Evolutionary conservation across 2,329 filamentous ascomycete genomes (phyloP).

Genomic region (Cytospora mali): DNA sequence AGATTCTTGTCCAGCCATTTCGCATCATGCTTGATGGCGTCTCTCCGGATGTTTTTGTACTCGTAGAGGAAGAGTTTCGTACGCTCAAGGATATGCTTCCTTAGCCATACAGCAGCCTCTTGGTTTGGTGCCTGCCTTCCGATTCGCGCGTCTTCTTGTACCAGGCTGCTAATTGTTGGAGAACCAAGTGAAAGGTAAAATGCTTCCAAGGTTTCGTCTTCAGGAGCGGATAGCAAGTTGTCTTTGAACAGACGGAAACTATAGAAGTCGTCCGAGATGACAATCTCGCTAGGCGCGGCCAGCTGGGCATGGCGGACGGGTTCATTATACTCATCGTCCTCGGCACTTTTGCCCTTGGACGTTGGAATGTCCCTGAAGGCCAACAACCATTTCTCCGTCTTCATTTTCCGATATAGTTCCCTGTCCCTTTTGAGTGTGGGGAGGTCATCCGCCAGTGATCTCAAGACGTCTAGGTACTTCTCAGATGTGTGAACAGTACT

Average conservation of each 20-base stretch:
- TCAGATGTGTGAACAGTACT: conserved; percentile 78
- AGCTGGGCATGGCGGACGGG: conserved; percentile 79
- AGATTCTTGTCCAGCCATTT: conserved; percentile 91
- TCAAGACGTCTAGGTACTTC: conserved; percentile 83
- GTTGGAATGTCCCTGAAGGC: conserved; percentile 74
- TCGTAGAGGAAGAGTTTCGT: conserved; percentile 88
- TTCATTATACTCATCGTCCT: conserved; percentile 62
- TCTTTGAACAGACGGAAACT: conserved; percentile 88
- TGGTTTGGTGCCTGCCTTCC: conserved; percentile 70
- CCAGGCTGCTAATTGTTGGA: conserved; percentile 71
- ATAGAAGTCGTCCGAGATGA: conserved; percentile 85
- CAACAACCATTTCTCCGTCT: conserved; percentile 73
- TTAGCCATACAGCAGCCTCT: conserved; percentile 66
- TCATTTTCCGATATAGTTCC: conserved; percentile 75
- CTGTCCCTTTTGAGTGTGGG: conserved; percentile 75
- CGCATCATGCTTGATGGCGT: conserved; percentile 81
- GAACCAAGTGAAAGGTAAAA: conserved; percentile 86
- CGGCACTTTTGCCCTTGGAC: conserved; percentile 50
- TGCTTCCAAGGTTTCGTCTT: conserved; percentile 82
- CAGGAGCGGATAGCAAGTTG: conserved; percentile 80
- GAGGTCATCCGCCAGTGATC: conserved; percentile 76
- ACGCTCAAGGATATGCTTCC: conserved; percentile 83
- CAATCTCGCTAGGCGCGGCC: conserved; percentile 69
- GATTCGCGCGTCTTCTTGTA: conserved; percentile 76
- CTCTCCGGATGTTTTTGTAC: conserved; percentile 67